These are phyloP conservation scores for Helotiales sp. DNA, from an alignment of 2,329 filamentous ascomycete species.

Conservation along the genomic window DNA sequence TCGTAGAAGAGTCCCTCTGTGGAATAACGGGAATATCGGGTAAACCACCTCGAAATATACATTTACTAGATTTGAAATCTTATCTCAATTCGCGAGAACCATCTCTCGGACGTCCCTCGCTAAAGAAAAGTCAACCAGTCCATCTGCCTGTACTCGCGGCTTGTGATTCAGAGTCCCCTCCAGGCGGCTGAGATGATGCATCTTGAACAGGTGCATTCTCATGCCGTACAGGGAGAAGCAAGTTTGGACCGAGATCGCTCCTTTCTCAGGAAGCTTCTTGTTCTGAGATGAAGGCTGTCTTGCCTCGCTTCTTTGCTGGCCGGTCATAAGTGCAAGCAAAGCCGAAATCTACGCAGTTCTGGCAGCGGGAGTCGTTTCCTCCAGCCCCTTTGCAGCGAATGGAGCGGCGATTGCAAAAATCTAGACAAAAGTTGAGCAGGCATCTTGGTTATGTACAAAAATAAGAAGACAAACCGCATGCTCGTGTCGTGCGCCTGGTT, in stretches of 20 bases:
- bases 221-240: neutral
- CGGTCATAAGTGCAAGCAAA: conserved; percentile 55
- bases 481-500: neutral
- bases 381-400: conserved; percentile 50
- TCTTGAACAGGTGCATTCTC: conserved; percentile 9
- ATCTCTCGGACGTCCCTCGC: conserved; percentile 17
- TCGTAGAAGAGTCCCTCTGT: conserved; percentile 42
- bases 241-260: conserved; percentile 11
- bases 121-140: neutral
- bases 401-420: conserved; percentile 56
- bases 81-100: conserved; percentile 41
- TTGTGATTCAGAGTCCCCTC: neutral
- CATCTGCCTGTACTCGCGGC: neutral
- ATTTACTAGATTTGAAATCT: conserved; percentile 51
- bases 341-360: conserved; percentile 56
- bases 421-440: conserved; percentile 29
- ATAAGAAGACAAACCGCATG: neutral
- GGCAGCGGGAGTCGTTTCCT: conserved; percentile 48
- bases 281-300: conserved; percentile 15
- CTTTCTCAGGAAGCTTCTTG: conserved; percentile 3
- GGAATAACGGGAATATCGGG: conserved; percentile 58
- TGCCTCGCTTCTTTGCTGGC: conserved; percentile 48
- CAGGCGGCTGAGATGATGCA: conserved; percentile 6
- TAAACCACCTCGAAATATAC: conserved; percentile 60
- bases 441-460: neutral